Evolutionary conservation across 1,284 basidiomycete genomes (phyloP).

Genomic region (Boletellus deceptivus): DNA sequence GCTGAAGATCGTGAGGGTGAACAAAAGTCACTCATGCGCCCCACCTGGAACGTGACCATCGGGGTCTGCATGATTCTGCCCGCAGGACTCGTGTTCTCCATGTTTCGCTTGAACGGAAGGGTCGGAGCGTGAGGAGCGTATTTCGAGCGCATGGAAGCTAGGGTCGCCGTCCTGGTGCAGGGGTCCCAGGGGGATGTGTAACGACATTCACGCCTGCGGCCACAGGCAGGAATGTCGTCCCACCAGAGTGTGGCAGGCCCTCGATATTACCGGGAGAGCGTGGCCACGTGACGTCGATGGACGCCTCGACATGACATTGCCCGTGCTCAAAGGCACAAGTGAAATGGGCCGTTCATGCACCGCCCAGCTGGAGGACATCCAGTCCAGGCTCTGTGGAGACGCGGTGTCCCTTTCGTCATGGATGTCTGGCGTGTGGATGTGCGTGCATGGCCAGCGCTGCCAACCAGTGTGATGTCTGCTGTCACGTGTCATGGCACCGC

Average conservation of each 20-base stretch:
- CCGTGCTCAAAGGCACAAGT: not conserved
- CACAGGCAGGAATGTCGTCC: not conserved
- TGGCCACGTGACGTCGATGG: too few species aligned
- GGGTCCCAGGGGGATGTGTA: conserved; percentile 6
- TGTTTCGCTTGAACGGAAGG: too few species aligned
- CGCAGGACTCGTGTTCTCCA: too few species aligned
- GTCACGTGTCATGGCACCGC: not conserved
- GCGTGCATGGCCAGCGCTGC: too few species aligned
- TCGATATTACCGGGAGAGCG: conserved; percentile 1
- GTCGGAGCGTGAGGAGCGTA: not conserved
- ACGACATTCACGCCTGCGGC: not conserved
- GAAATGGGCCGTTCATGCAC: not conserved
- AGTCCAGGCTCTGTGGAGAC: too few species aligned
- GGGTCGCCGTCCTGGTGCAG: not conserved
- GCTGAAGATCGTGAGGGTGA: not conserved
- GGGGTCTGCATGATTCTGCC: too few species aligned
- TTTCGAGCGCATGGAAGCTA: not conserved
- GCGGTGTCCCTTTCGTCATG: too few species aligned
- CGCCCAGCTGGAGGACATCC: too few species aligned
- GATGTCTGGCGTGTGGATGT: too few species aligned
- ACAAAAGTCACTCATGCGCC: not conserved
- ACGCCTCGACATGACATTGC: conserved; percentile 15
- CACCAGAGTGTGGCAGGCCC: conserved; percentile 4
- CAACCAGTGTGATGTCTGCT: not conserved
- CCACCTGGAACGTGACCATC: too few species aligned